Evolutionary conservation across 2,329 filamentous ascomycete species (phyloP), one percentile per base, ranked within the genome.

Genomic region (Volutella citrinella): DNA sequence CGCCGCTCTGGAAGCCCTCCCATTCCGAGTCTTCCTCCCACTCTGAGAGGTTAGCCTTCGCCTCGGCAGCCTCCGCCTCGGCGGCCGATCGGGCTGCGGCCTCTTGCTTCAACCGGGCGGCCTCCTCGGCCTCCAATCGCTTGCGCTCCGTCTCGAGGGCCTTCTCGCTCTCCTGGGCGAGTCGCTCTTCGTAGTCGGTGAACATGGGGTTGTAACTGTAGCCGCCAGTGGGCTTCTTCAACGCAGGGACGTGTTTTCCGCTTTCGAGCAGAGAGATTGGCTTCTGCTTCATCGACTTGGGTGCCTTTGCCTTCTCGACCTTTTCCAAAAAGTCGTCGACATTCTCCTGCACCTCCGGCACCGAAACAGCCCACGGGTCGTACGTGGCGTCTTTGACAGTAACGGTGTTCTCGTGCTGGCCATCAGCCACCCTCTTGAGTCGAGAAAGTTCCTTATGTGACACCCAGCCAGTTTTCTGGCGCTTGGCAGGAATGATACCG

Each of bases 121-220:
- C 78, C 45, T 81, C 77, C 40, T 81, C 78, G 26, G 76, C 78
- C 22, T 70, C 74, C 6, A 91, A 62, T 6, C 89, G 82, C 59
- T 84, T 80, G 58, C 80, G 76, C 64, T 97, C 91, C 0, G 81
- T 78, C 44, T 83, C 84, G 3, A 96, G 70, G 11, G 84, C 90
- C 63, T 86, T 87, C 36, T 82, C 75, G 27, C 87, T 85, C 61
- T 94, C 87, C 25, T 78, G 71, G 14, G 76, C 73, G 27, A 95
- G 68, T 12, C 91, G 77, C 8, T 78, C 73, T 51, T 90, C 83
- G 74, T 94, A 98, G 44, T 95, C 89, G 44, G 80, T 76, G 50
- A 94, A 94, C 6, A 78, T 69, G 0, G 93, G 93, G 59, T 98
- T 98, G 68, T 98, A 98, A 51, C 87, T 95, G 61, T 83, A 87